These are phyloP conservation scores for Articulospora tetracladia DNA, from an alignment of 495 filamentous ascomycete species.

Conservation along the genomic window DNA sequence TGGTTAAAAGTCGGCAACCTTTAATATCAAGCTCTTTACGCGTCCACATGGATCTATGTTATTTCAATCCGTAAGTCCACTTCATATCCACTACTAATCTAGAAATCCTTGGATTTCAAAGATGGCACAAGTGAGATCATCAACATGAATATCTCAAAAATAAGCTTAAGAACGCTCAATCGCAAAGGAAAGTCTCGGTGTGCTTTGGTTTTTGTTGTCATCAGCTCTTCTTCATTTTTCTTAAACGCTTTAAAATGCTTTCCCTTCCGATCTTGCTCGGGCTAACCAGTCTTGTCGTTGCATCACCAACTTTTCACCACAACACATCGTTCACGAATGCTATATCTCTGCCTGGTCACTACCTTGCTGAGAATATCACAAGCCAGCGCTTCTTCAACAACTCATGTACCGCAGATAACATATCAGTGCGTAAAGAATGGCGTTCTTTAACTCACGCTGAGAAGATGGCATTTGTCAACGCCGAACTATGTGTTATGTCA, in stretches of 20 bases:
- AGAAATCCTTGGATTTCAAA: too few relatives aligned
- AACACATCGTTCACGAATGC: not conserved
- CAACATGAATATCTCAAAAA: not conserved
- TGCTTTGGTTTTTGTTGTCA: not conserved
- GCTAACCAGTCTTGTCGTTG: not conserved
- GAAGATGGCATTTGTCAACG: slow-evolving; percentile 38
- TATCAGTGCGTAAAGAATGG: slow-evolving; percentile 19
- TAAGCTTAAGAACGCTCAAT: not conserved
- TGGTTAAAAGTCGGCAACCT: too few relatives aligned
- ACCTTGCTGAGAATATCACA: not conserved
- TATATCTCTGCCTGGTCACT: not conserved
- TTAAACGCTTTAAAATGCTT: not conserved
- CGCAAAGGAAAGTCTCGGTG: not conserved
- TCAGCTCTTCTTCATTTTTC: not conserved
- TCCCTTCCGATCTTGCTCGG: not conserved
- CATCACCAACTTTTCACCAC: not conserved
- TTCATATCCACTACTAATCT: too few relatives aligned
- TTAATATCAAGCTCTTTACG: too few relatives aligned
- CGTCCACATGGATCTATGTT: too few relatives aligned
- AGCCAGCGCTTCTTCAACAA: not conserved
- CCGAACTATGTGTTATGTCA: slow-evolving; percentile 41
- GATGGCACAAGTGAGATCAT: too few relatives aligned
- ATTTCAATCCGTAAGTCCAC: too few relatives aligned
- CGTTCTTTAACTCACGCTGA: slow-evolving; percentile 33
- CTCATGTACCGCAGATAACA: not conserved